Base-by-base conservation (phyloP, 495 filamentous ascomycete genomes). In the Trichoderma parareesei region DNA sequence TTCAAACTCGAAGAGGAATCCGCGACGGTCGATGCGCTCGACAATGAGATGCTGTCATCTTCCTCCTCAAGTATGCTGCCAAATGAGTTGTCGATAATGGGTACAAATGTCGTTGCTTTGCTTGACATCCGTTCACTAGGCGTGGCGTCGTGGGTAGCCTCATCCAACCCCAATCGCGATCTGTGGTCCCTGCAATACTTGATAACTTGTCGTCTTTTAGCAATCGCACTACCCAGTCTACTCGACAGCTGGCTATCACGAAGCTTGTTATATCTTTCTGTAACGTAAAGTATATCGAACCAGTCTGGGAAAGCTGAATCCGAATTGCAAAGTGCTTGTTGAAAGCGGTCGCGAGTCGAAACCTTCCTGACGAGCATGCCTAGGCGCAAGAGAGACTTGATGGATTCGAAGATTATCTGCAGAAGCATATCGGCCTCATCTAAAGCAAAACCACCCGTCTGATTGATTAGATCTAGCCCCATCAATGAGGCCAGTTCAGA, bases 201-300 rank as follows among this genome's bases (percentile, higher is more conserved):
- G 27, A 76, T 66, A 49, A 72, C 75, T 6, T 71, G 69, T 61
- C 73, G 68, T 9, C 74, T 65, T 65, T 74, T 69, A 1, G 74
- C 68, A 46, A 74, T 75, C 1, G 71, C 70, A 20, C 65, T 64
- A 2, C 74, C 74, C 6, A 75, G 44, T 9, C 73, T 68, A 9
- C 11, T 59, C 11, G 69, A 55, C 35, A 75, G 64, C 10, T 41
- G 5, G 4, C 40, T 10, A 46, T 27, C 38, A 3, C 67, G 4
- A 60, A 43, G 27, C 35, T 66, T 66, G 0, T 60, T 20, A 38
- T 66, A 63, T 14, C 57, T 66, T n/a, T 66, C 6, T 44, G 14
- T 20, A 6, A 60, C 44, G 18, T 66, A 44, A 37, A 60, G 38
- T 33, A 63, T 60, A 35, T 63, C 60, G 13, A 38, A 9, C 5